A percentile compares a stretch with the other conserved stretches of the same genome.
Conservation (phyloP, 2,329 filamentous ascomycete genomes). For the Venturia pyrina region DNA sequence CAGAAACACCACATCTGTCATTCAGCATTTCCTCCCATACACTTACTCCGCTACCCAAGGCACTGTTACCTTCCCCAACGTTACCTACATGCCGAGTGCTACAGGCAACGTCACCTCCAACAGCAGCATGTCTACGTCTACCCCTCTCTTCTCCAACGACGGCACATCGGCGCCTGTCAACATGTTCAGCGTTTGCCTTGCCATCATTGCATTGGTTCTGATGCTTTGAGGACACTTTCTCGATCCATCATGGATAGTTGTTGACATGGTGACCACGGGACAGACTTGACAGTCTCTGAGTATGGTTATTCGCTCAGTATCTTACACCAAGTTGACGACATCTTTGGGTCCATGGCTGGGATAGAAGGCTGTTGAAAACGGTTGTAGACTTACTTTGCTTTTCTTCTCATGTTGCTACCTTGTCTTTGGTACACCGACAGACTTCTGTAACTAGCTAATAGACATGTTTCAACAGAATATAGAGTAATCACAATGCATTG, state of each 20-base stretch:
- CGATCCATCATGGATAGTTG: neutral
- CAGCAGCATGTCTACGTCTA: neutral
- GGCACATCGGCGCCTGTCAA: neutral
- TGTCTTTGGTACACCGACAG: neutral
- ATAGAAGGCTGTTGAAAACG: neutral
- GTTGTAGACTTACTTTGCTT: neutral
- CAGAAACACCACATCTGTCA: neutral
- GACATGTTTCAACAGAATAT: neutral
- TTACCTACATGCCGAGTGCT: neutral
- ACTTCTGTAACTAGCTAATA: neutral
- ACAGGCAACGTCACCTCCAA: neutral
- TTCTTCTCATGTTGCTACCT: conserved; percentile 4
- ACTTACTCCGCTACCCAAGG: neutral
- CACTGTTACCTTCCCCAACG: neutral
- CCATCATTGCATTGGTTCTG: conserved; percentile 1
- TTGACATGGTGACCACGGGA: neutral
- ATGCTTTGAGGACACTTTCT: neutral
- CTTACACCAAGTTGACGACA: neutral
- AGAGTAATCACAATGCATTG: conserved; percentile 3
- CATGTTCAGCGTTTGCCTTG: neutral
- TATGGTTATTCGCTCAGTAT: neutral
- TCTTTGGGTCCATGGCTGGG: neutral
- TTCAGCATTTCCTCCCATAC: neutral
- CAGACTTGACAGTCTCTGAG: neutral
- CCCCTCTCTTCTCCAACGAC: neutral